Conservation (phyloP, 176 grass and related monocot species). For the Triticum urartu region DNA sequence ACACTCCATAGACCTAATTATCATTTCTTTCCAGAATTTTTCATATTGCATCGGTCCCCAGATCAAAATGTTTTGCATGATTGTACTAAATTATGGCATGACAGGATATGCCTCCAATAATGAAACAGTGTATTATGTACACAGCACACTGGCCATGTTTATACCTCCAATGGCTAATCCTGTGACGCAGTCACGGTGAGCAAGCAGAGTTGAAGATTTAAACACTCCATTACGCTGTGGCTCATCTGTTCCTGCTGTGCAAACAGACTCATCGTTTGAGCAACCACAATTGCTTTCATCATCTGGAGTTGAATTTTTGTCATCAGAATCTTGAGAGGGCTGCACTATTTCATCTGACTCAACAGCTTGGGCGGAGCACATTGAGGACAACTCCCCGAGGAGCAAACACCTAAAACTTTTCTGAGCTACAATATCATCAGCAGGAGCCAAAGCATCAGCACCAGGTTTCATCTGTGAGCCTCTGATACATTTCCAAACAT, state of each 20-base stretch:
- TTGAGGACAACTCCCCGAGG: constrained; percentile 47
- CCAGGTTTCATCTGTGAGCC: constrained; percentile 18
- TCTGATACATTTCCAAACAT: constrained; percentile 62
- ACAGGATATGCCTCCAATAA: background rate
- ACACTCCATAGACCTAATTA: background rate
- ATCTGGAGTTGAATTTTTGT: constrained; percentile 22
- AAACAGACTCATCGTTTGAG: constrained; percentile 16
- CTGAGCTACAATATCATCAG: constrained; percentile 35
- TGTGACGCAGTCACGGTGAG: constrained; percentile 83
- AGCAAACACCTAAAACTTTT: constrained; percentile 54
- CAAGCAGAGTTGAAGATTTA: constrained; percentile 50
- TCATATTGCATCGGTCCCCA: background rate
- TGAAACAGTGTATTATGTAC: background rate
- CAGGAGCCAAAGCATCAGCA: constrained; percentile 34
- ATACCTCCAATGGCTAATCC: constrained; percentile 85
- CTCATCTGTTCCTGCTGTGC: constrained; percentile 17
- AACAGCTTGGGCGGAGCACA: constrained; percentile 22
- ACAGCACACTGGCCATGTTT: constrained; percentile 1
- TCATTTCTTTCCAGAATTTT: background rate
- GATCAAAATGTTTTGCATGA: background rate
- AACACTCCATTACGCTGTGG: constrained; percentile 6
- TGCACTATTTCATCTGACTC: constrained; percentile 29
- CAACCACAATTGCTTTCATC: constrained; percentile 13
- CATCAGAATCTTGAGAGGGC: constrained; percentile 17
- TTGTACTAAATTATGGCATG: background rate